phyloP scores from a whole-genome alignment of 202 grass and related monocot genomes.

The Dendrocalamus latiflorus region DNA sequence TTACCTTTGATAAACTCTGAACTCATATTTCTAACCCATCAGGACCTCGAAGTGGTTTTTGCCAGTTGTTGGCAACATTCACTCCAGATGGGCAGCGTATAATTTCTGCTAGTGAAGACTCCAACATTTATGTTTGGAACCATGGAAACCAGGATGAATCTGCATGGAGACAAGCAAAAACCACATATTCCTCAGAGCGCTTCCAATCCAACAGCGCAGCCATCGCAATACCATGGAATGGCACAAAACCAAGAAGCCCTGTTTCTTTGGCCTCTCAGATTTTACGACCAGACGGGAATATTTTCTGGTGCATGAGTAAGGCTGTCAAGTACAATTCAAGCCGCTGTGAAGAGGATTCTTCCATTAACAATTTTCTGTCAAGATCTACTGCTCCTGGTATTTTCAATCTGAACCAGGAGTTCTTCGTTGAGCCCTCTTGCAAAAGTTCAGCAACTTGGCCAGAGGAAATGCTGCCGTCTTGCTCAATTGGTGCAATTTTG shows the following conservation, averaged over 20 bases:
- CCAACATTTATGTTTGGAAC: conserved; percentile 82
- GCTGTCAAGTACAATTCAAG: conserved; percentile 17
- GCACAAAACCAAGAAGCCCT: conserved; percentile 25
- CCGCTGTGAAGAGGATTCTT: conserved; percentile 16
- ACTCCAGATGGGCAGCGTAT: conserved; percentile 78
- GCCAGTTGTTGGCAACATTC: conserved; percentile 65
- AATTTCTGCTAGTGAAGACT: conserved; percentile 73
- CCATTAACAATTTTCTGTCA: conserved; percentile 19
- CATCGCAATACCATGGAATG: conserved; percentile 83
- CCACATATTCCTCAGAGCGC: conserved; percentile 68
- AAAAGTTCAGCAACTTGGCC: conserved; percentile 88
- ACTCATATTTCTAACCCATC: conserved; percentile 21
- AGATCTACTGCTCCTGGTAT: conserved; percentile 46
- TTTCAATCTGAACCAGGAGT: conserved; percentile 56
- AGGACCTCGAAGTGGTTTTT: conserved; percentile 61
- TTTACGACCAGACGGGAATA: conserved; percentile 23
- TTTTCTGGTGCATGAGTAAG: conserved; percentile 14
- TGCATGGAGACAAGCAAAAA: conserved; percentile 57
- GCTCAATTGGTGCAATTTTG: conserved; percentile 24
- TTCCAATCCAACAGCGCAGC: conserved; percentile 64
- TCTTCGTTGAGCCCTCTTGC: conserved; percentile 43
- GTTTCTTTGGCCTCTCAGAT: conserved; percentile 26
- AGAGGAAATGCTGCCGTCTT: conserved; percentile 73
- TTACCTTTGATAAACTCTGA: neutral
- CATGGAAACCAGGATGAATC: conserved; percentile 43